Conservation (phyloP, 2,329 filamentous ascomycete genomes). For the Gnomoniopsis sp. region DNA sequence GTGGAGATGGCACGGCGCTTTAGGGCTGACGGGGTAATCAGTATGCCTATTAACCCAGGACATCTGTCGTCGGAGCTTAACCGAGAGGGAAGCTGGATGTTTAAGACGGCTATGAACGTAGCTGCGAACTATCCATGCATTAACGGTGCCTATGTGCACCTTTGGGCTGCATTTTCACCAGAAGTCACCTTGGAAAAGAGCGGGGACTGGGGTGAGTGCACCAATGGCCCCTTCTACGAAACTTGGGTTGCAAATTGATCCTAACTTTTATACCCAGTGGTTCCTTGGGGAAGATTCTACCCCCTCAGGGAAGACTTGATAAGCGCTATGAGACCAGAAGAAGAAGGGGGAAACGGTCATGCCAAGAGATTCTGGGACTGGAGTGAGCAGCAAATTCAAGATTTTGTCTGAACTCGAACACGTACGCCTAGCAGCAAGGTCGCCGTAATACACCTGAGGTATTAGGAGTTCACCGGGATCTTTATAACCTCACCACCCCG, state of each 20-base stretch:
- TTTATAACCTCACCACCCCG: no score
- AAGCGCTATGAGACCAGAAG: conserved; percentile 25
- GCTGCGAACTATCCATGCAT: conserved; percentile 18
- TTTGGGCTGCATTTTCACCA: conserved; percentile 34
- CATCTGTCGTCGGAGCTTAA: conserved; percentile 24
- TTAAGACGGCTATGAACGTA: neutral
- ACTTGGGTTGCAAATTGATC: neutral
- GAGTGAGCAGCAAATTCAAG: conserved; percentile 34
- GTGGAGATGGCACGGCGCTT: conserved; percentile 23
- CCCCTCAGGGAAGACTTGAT: conserved; percentile 28
- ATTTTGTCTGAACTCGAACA: no score
- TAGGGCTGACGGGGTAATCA: conserved; percentile 22
- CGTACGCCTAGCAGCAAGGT: no score
- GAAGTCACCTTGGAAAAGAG: conserved; percentile 29
- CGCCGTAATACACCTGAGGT: no score
- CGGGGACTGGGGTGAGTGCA: conserved; percentile 21
- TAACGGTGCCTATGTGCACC: conserved; percentile 35
- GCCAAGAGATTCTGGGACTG: conserved; percentile 38
- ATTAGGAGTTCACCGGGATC: no score
- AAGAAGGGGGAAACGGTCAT: conserved; percentile 34
- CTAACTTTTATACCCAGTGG: conserved; percentile 24
- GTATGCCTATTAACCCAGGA: conserved; percentile 26
- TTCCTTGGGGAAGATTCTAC: conserved; percentile 35
- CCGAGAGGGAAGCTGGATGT: conserved; percentile 1
- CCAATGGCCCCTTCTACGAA: neutral